Evolutionary conservation across 2,329 filamentous ascomycete species (phyloP), one percentile per base, ranked within the genome.

Genomic region (Fusarium stilboides): DNA sequence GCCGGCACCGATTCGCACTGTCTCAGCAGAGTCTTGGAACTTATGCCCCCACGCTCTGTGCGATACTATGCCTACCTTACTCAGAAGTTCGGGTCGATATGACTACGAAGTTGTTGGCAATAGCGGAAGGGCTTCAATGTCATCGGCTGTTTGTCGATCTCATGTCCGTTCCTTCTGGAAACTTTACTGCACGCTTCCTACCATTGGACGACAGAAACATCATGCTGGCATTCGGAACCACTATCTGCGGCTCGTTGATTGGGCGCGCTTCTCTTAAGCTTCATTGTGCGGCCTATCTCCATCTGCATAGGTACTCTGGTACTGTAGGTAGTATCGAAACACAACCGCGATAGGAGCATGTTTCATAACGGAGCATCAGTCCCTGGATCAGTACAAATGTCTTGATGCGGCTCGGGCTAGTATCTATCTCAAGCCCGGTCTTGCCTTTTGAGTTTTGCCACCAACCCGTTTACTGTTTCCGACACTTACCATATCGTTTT

Each of bases 41-140:
- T 31, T n/a, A 45, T 33, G 24, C 62, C 66, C 66, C 66, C 66
- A 69, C 62, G 52, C 33, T 43, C 31, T 51, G 47, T 47, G 12
- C n/a, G 24, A 42, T 36, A 50, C 12, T 28, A 13, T 36, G 39
- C 46, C 46, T 39, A 44, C 28, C 4, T 31, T 31, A 28, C n/a
- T 20, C 36, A 31, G 37, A 44, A 19, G 42, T 60, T 43, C 37
- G 34, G 47, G 52, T 49, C 39, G 20, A 47, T 62, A 37, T 47
- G 54, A 49, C 37, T 34, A 37, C 33, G 40, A 19, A 17, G 45
- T 49, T 49, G 57, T 40, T 57, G 37, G 34, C 36, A 50, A 37
- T 19, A 65, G 31, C 36, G 24, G 31, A 20, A 64, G 20, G 28
- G 22, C 33, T 43, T n/a, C 15, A 57, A 62, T 55, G 65, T 62